A percentile compares a stretch with the other conserved stretches of the same genome.
phyloP scores from a whole-genome alignment of 352 stramenopile species.

The Hyaloperonospora brassicae region DNA sequence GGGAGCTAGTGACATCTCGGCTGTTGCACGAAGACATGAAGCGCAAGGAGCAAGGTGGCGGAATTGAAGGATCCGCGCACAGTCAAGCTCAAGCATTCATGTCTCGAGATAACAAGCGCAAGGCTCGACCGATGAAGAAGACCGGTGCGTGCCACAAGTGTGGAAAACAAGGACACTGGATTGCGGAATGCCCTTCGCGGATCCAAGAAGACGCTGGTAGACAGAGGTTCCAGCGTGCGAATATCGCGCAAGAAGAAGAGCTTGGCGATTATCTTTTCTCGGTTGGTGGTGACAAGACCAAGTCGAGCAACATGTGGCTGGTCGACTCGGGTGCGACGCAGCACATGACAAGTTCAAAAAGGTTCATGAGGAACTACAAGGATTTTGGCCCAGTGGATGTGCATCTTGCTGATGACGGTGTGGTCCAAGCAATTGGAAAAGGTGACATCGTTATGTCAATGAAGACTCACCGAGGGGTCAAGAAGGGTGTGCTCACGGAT shows the following conservation, averaged over 20 bases:
- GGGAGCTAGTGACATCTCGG: not conserved
- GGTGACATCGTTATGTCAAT: slow-evolving; percentile 1
- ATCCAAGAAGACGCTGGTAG: slow-evolving; percentile 1
- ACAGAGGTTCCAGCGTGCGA: slow-evolving; percentile 5
- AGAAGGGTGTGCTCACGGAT: not conserved
- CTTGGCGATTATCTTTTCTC: not conserved
- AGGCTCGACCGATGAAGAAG: not conserved
- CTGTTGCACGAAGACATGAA: not conserved
- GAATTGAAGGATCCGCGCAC: not conserved
- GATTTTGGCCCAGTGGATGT: not conserved
- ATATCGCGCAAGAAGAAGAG: no score
- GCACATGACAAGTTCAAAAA: no score
- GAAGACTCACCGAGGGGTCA: no score
- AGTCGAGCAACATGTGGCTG: not conserved
- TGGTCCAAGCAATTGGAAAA: not conserved
- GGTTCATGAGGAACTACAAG: no score
- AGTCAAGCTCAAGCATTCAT: no score
- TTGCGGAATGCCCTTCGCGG: slow-evolving; percentile 4
- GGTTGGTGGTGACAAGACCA: not conserved
- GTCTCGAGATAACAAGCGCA: not conserved
- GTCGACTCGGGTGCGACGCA: slow-evolving; percentile 6
- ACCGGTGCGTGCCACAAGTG: slow-evolving; percentile 3
- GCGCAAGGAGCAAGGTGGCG: not conserved
- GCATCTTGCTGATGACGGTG: not conserved
- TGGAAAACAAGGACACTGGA: slow-evolving; percentile 10